phyloP scores from a whole-genome alignment of 2,329 filamentous ascomycete species.

The Cladosporium sp. region DNA sequence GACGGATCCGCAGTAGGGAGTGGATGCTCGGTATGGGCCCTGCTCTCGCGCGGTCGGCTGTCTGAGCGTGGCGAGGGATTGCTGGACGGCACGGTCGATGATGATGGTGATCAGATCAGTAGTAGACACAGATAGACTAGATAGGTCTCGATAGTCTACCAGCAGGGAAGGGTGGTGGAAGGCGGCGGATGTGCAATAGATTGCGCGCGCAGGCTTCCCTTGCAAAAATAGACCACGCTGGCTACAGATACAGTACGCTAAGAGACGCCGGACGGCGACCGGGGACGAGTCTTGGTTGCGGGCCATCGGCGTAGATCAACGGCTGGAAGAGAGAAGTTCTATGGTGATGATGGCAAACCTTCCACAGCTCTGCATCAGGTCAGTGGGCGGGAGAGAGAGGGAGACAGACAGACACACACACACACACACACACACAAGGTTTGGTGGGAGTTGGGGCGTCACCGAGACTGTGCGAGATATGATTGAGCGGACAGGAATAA shows the following conservation, averaged over 20 bases:
- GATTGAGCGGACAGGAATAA: not conserved
- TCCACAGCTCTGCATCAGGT: not conserved
- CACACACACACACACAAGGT: too few species aligned
- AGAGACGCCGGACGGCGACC: slow-evolving; percentile 3
- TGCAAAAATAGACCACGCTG: slow-evolving; percentile 14
- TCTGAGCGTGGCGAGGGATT: slow-evolving; percentile 15
- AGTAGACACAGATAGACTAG: too few species aligned
- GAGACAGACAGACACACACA: too few species aligned
- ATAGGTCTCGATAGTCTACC: not conserved
- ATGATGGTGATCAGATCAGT: not conserved
- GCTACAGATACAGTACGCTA: slow-evolving; percentile 16
- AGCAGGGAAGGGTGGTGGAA: slow-evolving; percentile 4
- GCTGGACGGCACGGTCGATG: not conserved
- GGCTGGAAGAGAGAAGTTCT: not conserved
- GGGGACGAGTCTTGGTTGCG: slow-evolving; percentile 15
- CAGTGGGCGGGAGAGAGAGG: slow-evolving; percentile 2
- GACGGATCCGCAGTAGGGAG: not conserved
- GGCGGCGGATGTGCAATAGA: not conserved
- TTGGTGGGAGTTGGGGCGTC: not conserved
- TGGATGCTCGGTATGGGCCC: not conserved
- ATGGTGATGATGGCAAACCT: not conserved
- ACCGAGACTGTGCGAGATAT: not conserved
- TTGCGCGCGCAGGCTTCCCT: not conserved
- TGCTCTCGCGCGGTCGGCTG: not conserved
- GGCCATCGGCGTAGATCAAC: slow-evolving; percentile 16